Evolutionary conservation across 2,329 filamentous ascomycete species (phyloP).

Genomic region (Pleurostoma richardsiae): DNA sequence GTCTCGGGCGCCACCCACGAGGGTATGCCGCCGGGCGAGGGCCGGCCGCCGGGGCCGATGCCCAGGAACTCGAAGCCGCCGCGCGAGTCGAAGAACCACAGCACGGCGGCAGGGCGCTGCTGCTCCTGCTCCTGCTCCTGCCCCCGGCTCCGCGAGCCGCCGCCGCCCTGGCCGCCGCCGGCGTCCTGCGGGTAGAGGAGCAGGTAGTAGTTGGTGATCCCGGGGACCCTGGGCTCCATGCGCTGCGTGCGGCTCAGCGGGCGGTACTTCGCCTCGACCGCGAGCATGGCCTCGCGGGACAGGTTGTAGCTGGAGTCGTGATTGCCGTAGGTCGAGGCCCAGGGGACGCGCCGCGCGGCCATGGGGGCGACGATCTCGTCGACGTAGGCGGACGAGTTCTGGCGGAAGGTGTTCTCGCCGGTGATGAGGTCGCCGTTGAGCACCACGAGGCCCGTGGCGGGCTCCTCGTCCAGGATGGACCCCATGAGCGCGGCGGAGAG

Average conservation of each 20-base stretch:
- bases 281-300: conserved; percentile 33
- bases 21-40: conserved; percentile 23
- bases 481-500: conserved; percentile 53
- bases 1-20: conserved; percentile 41
- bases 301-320: conserved; percentile 61
- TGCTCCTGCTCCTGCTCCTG: conserved; percentile 22
- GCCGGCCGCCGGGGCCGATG: conserved; percentile 19
- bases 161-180: conserved; percentile 19
- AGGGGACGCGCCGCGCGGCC: conserved; percentile 47
- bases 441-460: conserved; percentile 53
- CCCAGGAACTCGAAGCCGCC: conserved; percentile 49
- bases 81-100: conserved; percentile 70
- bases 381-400: conserved; percentile 53
- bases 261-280: conserved; percentile 23
- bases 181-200: conserved; percentile 29
- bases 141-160: conserved; percentile 18
- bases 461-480: conserved; percentile 51
- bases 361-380: conserved; percentile 56
- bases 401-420: conserved; percentile 53
- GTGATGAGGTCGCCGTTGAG: conserved; percentile 70
- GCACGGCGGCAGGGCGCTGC: conserved; percentile 23
- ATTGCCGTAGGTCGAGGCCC: conserved; percentile 68
- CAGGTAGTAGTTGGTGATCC: conserved; percentile 42
- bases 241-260: conserved; percentile 12
- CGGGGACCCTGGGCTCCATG: conserved; percentile 31